These are phyloP conservation scores for Hordeum vulgare DNA, from an alignment of 176 grass and related monocot species.

Conservation along the genomic window DNA sequence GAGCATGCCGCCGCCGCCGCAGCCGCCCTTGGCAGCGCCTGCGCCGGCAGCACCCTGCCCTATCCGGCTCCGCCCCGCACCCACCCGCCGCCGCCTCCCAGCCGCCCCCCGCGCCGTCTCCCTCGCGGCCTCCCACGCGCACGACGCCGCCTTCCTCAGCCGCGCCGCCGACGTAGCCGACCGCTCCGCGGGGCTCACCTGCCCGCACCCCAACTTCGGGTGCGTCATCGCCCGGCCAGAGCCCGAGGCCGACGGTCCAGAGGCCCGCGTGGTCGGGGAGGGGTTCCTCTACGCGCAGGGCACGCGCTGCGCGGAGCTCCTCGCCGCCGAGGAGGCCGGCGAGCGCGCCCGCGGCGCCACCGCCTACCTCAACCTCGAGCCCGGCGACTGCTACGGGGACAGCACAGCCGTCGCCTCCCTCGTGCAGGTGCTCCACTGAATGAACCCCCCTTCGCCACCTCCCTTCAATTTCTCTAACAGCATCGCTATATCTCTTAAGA, in stretches of 20 bases:
- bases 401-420: slow-evolving; percentile 55
- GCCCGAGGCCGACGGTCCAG: background rate
- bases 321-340: slow-evolving; percentile 54
- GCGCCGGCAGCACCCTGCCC: background rate
- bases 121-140: background rate
- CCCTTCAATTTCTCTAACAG: background rate
- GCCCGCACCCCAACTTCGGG: slow-evolving; percentile 87
- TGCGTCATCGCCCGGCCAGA: slow-evolving; percentile 56
- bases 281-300: slow-evolving; percentile 93
- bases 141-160: slow-evolving; percentile 39
- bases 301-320: slow-evolving; percentile 74
- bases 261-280: slow-evolving; percentile 47
- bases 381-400: slow-evolving; percentile 79
- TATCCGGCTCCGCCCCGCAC: background rate
- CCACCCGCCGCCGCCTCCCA: background rate
- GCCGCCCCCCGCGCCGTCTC: background rate
- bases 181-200: slow-evolving; percentile 60
- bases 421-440: slow-evolving; percentile 49
- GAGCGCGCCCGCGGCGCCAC: slow-evolving; percentile 58
- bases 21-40: background rate
- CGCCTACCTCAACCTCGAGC: slow-evolving; percentile 86
- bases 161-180: slow-evolving; percentile 77
- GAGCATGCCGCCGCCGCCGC: slow-evolving; percentile 13
- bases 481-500: background rate
- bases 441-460: background rate